Evolutionary conservation across 140 eudicot genomes (phyloP).

Genomic region (Flaveria floridana): DNA sequence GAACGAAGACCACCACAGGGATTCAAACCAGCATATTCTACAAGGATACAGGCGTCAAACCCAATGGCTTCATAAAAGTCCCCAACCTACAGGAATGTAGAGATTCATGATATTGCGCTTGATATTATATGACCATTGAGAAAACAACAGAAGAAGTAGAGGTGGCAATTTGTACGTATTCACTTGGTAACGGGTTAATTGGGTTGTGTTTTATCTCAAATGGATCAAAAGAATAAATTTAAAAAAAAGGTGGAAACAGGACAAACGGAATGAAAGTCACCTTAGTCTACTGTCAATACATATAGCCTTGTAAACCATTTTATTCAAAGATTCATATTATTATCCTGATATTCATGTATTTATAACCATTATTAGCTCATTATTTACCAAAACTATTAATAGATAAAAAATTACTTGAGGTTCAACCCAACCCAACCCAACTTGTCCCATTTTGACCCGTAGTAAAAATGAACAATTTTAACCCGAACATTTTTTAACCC

Average conservation of each 20-base stretch:
- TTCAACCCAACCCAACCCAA: background rate
- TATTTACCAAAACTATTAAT: background rate
- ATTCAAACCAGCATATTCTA: constrained; percentile 96
- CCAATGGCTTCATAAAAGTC: constrained; percentile 97
- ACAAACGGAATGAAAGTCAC: background rate
- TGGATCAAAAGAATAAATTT: background rate
- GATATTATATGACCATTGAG: background rate
- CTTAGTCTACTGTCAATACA: background rate
- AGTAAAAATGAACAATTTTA: background rate
- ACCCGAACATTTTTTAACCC: background rate
- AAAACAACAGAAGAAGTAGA: background rate
- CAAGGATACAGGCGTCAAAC: constrained; percentile 92
- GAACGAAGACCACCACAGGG: constrained; percentile 96
- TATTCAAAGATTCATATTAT: background rate
- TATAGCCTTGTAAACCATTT: background rate
- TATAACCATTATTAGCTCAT: background rate
- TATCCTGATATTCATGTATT: background rate
- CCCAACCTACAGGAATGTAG: constrained; percentile 65
- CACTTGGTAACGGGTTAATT: background rate
- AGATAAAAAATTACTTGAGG: constrained; percentile 1
- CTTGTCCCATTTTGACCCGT: background rate
- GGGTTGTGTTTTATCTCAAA: constrained; percentile 1
- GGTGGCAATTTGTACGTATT: background rate
- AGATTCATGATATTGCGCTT: background rate
- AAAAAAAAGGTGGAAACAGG: background rate